Base-by-base conservation (phyloP, 2,329 filamentous ascomycete genomes). In the Sclerotinia borealis region DNA sequence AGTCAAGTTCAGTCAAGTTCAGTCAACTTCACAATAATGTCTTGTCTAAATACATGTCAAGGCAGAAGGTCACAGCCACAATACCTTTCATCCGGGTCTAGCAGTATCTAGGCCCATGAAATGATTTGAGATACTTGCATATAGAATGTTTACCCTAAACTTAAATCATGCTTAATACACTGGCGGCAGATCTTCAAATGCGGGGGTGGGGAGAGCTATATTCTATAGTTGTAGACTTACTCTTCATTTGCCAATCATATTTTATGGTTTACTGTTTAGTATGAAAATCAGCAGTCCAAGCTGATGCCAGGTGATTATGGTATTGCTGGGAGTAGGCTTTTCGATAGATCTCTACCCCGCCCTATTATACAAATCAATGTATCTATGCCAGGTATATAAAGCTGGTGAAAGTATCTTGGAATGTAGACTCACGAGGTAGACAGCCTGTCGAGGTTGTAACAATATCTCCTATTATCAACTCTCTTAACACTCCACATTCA, bases 71-170 rank as follows among this genome's bases (percentile, higher is more conserved):
- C 17, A n/a, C 19, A 15, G 51, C 8, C 36, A 29, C 25, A n/a
- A 29, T 54, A 41, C 36, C 22, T 13, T 54, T 54, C 49, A 54
- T 19, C 34, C 51, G 15, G 36, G 36, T 41, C 36, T 41, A 41
- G 8, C 27, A 41, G 45, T 63, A 8, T 47, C 41, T 37, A 22
- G 39, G 17, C 25, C 1, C n/a, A 41, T 22, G 10, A 15, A 49
- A 63, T 43, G 51, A 50, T 29, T 59, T 50, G 41, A 52, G 54
- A 51, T 52, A 51, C 52, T 59, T 9, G 36, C 48, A 19, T 29
- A 45, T 25, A 34, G 2, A 7, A 48, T 29, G 11, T 13, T 27
- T 11, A 11, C 31, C 29, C 7, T 27, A 31, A 59, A 48, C 13
- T 34, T 9, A 48, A 54, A 54, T 54, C 36, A 29, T 9, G 22